A percentile compares a stretch with the other conserved stretches of the same genome.
Conservation (phyloP, 192 early-diverging fungal genomes). For the Mortierella claussenii region DNA sequence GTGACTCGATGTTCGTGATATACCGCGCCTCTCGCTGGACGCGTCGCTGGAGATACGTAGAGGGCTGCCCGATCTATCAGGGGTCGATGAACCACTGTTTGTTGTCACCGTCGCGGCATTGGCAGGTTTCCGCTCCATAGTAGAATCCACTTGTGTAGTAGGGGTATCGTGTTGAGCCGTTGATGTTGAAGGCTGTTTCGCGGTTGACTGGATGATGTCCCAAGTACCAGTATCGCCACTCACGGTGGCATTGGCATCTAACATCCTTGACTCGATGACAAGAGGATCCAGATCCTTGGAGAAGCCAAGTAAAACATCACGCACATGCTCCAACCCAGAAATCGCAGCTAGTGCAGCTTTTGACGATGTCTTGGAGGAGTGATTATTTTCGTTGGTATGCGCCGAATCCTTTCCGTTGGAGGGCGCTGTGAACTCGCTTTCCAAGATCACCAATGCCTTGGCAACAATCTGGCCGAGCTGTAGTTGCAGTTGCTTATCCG, state of each 20-base stretch:
- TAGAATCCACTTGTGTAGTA: background rate
- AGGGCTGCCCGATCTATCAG: background rate
- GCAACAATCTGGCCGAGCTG: slow-evolving; percentile 52
- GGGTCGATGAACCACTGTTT: background rate
- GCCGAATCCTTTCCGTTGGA: slow-evolving; percentile 1
- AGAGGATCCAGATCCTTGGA: slow-evolving; percentile 56
- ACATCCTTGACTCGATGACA: slow-evolving; percentile 38
- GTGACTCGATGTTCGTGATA: slow-evolving; percentile 12
- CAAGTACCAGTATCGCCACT: background rate
- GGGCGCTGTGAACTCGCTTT: slow-evolving; percentile 53
- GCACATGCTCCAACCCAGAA: slow-evolving; percentile 63
- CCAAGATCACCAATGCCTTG: slow-evolving; percentile 55
- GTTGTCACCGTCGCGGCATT: slow-evolving; percentile 13
- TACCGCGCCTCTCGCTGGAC: background rate
- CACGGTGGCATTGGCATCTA: background rate
- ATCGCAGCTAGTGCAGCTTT: slow-evolving; percentile 57
- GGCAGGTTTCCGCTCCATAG: slow-evolving; percentile 5
- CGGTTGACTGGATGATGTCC: background rate
- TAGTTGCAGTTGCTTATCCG: slow-evolving; percentile 48
- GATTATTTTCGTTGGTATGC: slow-evolving; percentile 9
- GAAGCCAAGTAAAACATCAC: slow-evolving; percentile 60
- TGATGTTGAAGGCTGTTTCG: background rate
- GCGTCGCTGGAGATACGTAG: slow-evolving; percentile 2
- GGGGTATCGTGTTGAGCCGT: background rate
- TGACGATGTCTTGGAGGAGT: slow-evolving; percentile 6